Conservation (phyloP, 495 filamentous ascomycete species). For the Xylaria nigripes region DNA sequence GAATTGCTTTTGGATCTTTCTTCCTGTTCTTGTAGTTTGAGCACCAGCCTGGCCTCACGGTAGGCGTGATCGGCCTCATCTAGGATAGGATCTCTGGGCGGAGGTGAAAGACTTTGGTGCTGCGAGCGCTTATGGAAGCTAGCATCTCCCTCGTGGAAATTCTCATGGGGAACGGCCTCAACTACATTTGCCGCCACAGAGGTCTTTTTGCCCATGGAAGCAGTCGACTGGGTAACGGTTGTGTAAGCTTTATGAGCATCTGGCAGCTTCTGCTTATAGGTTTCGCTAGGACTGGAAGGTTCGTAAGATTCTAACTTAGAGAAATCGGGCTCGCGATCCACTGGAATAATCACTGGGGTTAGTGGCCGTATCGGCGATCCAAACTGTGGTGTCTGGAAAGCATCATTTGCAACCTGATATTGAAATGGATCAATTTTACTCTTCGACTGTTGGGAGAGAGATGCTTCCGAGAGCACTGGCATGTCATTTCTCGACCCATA, state of each 20-base stretch:
- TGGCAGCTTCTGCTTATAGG: slow-evolving; percentile 32
- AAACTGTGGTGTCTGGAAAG: slow-evolving; percentile 34
- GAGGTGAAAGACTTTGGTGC: slow-evolving; percentile 13
- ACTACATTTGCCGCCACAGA: slow-evolving; percentile 31
- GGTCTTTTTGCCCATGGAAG: slow-evolving; percentile 26
- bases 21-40: slow-evolving; percentile 38
- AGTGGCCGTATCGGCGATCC: slow-evolving; percentile 27
- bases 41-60: slow-evolving; percentile 40
- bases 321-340: slow-evolving; percentile 40
- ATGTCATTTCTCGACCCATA: slow-evolving; percentile 1
- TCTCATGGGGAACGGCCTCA: slow-evolving; percentile 17
- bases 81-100: slow-evolving; percentile 34
- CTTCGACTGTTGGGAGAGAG: slow-evolving; percentile 8
- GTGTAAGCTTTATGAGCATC: slow-evolving; percentile 27
- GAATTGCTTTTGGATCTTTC: slow-evolving; percentile 39
- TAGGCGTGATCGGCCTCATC: slow-evolving; percentile 45
- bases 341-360: slow-evolving; percentile 36
- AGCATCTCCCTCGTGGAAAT: slow-evolving; percentile 15
- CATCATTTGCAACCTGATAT: slow-evolving; percentile 42
- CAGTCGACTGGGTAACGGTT: slow-evolving; percentile 31
- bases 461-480: slow-evolving; percentile 2
- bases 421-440: slow-evolving; percentile 41
- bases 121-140: slow-evolving; percentile 6
- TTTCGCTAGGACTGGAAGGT: slow-evolving; percentile 34
- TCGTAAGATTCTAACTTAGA: slow-evolving; percentile 21